phyloP scores from a whole-genome alignment of 2,329 filamentous ascomycete species.

The Calonectria pseudoreteaudii region DNA sequence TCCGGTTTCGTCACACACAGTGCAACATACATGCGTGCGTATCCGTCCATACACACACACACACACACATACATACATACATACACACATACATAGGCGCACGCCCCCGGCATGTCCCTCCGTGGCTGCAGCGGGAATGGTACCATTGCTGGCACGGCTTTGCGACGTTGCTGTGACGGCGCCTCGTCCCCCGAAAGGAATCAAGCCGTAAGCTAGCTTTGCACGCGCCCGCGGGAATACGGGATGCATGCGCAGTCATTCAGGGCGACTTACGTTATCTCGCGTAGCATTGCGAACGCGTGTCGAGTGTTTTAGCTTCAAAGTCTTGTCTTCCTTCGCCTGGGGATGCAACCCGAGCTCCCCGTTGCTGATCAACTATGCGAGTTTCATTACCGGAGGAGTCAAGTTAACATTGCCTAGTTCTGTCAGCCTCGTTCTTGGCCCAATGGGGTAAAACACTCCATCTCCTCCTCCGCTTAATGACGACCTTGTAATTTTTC shows the following conservation, averaged over 20 bases:
- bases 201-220: not conserved
- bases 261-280: conserved; percentile 2
- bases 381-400: conserved; percentile 7
- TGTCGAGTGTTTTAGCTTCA: not conserved
- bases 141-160: conserved; percentile 9
- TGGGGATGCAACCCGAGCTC: conserved; percentile 5
- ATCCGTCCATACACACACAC: not conserved
- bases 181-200: not conserved
- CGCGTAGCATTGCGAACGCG: conserved; percentile 3
- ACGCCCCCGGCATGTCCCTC: not conserved
- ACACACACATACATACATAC: not conserved
- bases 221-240: conserved; percentile 1
- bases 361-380: conserved; percentile 5
- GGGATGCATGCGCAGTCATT: not conserved
- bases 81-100: not conserved
- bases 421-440: conserved; percentile 14
- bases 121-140: conserved; percentile 18
- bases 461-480: conserved; percentile 8
- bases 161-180: conserved; percentile 14
- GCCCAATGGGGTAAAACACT: conserved; percentile 13
- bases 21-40: not conserved
- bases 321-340: conserved; percentile 1
- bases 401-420: conserved; percentile 6
- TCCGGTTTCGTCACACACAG: not conserved
- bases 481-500: not conserved